Evolutionary conservation across 2,329 filamentous ascomycete genomes (phyloP), one percentile per base, ranked within the genome.

Genomic region (Botrytis aclada): DNA sequence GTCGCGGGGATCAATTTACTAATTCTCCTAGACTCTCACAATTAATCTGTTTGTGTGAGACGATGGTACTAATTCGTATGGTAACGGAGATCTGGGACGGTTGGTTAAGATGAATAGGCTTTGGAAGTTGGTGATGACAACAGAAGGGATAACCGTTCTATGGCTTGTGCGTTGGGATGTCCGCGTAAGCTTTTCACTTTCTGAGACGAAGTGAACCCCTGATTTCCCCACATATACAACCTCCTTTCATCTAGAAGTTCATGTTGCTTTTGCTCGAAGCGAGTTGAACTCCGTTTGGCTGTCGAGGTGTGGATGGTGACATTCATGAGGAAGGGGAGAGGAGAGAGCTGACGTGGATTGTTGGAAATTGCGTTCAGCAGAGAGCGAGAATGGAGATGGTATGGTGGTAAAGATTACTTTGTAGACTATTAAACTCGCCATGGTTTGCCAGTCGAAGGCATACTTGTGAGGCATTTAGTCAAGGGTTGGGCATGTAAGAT

Each of bases 171-270:
- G 29, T 47, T 47, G 32, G 41, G 22, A 47, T 65, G 62, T 65
- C 62, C 62, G 41, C 62, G 41, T 65, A 47, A 47, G 41, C 62
- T 65, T 64, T 47, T 65, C 18, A n/a, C 14, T 32, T 34, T 25
- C 62, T 47, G 41, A 65, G 62, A 65, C 62, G 41, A 34, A 45
- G 22, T 14, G 18, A 47, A 20, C n/a, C 41, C 62, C 41, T 65
- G 62, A 65, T 47, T 47, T 65, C 29, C 25, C 62, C 62, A 65
- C n/a, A n/a, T 34, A 22, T 4, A 34, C 25, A 43, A 65, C 29
- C n/a, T 64, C 41, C 62, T 64, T 64, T 64, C 41, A 64, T 64
- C 45, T 64, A n/a, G 18, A 45, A 45, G 62, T 45, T 64, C 16
- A 45, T 64, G 39, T 64, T 32, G 12, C 39, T 64, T 45, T 64